A percentile compares a stretch with the other conserved stretches of the same genome.
Evolutionary conservation across 176 grass and related monocot genomes (phyloP).

Genomic region (Aegilops tauschii): DNA sequence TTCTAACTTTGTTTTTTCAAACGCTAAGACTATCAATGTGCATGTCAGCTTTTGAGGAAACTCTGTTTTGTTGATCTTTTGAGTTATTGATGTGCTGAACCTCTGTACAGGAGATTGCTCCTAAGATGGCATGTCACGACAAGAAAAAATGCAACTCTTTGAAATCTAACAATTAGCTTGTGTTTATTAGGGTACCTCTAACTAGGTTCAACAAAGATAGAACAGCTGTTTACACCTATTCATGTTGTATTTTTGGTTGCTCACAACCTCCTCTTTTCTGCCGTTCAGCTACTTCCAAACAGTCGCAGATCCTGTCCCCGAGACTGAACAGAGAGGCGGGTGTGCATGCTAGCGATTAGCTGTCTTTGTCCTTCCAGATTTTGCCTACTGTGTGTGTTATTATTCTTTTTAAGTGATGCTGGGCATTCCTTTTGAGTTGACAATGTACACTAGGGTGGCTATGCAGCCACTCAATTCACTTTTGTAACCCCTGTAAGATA

Average conservation of each 20-base stretch:
- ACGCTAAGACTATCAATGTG: not conserved
- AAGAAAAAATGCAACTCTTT: not conserved
- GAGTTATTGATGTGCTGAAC: not conserved
- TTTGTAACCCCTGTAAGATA: slow-evolving; percentile 41
- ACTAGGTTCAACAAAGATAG: not conserved
- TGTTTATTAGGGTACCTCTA: not conserved
- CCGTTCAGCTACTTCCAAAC: slow-evolving; percentile 74
- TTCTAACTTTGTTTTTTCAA: not conserved
- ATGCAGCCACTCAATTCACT: slow-evolving; percentile 7
- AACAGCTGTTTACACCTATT: not conserved
- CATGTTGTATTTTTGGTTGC: not conserved
- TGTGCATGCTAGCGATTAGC: slow-evolving; percentile 77
- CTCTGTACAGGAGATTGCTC: not conserved
- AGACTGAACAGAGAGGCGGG: slow-evolving; percentile 66
- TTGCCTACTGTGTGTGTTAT: slow-evolving; percentile 40
- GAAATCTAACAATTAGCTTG: not conserved
- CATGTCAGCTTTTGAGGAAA: not conserved
- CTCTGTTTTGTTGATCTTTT: not conserved
- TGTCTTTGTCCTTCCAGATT: slow-evolving; percentile 27
- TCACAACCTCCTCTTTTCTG: slow-evolving; percentile 14
- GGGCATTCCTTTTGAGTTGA: slow-evolving; percentile 34
- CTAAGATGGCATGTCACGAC: not conserved
- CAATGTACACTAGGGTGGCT: slow-evolving; percentile 34
- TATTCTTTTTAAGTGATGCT: slow-evolving; percentile 45
- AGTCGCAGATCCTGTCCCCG: slow-evolving; percentile 53